Conservation (phyloP, 192 early-diverging fungal genomes). For the Linnemannia elongata region DNA sequence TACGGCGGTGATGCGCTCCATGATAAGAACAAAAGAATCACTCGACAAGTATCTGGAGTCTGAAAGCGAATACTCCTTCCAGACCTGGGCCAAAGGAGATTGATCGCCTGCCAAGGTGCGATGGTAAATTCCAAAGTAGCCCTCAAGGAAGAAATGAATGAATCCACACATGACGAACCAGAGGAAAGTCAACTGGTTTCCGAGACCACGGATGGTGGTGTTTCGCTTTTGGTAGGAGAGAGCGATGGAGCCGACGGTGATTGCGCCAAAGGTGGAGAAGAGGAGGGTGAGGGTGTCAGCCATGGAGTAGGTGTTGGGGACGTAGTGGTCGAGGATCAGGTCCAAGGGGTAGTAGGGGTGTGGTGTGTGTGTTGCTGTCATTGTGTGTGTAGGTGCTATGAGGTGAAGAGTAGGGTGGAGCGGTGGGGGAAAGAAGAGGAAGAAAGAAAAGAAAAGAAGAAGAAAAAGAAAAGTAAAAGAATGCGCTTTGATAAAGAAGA, state of each 20-base stretch:
- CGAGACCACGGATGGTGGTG: slow-evolving; percentile 38
- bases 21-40: slow-evolving; percentile 85
- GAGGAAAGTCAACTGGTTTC: slow-evolving; percentile 67
- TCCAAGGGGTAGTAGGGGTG: slow-evolving; percentile 64
- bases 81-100: slow-evolving; percentile 78
- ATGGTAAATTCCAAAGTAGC: slow-evolving; percentile 85
- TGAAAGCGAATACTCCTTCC: slow-evolving; percentile 92
- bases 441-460: neutral
- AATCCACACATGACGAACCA: slow-evolving; percentile 90
- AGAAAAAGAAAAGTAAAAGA: neutral
- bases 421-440: no score
- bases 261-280: slow-evolving; percentile 45
- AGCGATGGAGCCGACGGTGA: slow-evolving; percentile 29
- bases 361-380: neutral
- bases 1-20: slow-evolving; percentile 93
- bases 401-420: neutral
- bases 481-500: neutral
- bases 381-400: neutral
- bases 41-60: slow-evolving; percentile 91
- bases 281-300: slow-evolving; percentile 40
- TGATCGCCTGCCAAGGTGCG: slow-evolving; percentile 75
- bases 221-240: slow-evolving; percentile 38
- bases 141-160: slow-evolving; percentile 89
- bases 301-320: slow-evolving; percentile 58
- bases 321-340: slow-evolving; percentile 56